phyloP scores from a whole-genome alignment of 495 filamentous ascomycete species.

The Hyaloscypha variabilis region DNA sequence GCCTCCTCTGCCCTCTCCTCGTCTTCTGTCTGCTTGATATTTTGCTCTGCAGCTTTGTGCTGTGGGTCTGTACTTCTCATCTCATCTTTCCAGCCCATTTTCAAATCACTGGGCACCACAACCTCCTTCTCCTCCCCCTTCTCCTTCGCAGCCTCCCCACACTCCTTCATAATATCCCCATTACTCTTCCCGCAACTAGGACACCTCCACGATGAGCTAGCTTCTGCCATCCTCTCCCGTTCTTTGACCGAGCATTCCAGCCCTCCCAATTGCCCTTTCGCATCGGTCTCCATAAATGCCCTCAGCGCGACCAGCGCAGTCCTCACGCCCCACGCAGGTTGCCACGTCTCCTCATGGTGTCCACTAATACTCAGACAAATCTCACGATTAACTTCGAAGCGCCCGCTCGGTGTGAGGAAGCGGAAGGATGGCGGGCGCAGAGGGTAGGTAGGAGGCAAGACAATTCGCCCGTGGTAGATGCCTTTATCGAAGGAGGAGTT shows the following conservation, averaged over 20 bases:
- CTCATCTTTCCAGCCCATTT: slow-evolving; percentile 59
- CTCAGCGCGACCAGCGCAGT: slow-evolving; percentile 69
- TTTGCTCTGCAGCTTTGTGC: neutral
- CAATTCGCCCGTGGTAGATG: slow-evolving; percentile 94
- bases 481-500: slow-evolving; percentile 74
- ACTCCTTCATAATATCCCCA: slow-evolving; percentile 68
- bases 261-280: slow-evolving; percentile 83
- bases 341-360: slow-evolving; percentile 98
- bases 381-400: slow-evolving; percentile 96
- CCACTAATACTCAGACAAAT: slow-evolving; percentile 93
- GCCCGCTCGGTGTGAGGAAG: slow-evolving; percentile 87
- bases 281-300: slow-evolving; percentile 75
- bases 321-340: slow-evolving; percentile 94
- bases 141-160: slow-evolving; percentile 56
- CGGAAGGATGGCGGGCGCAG: slow-evolving; percentile 89
- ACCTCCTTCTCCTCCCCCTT: slow-evolving; percentile 44
- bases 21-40: neutral
- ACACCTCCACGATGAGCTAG: slow-evolving; percentile 66
- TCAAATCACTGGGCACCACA: slow-evolving; percentile 60
- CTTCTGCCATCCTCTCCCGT: slow-evolving; percentile 64
- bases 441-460: slow-evolving; percentile 85
- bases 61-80: slow-evolving; percentile 35
- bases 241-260: slow-evolving; percentile 70
- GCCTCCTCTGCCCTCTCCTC: slow-evolving; percentile 35
- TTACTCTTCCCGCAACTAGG: slow-evolving; percentile 67